A percentile compares a stretch with the other conserved stretches of the same genome.
These are phyloP conservation scores for Phytopythium cucurbitacearum DNA, from an alignment of 352 stramenopile species.

Conservation along the genomic window DNA sequence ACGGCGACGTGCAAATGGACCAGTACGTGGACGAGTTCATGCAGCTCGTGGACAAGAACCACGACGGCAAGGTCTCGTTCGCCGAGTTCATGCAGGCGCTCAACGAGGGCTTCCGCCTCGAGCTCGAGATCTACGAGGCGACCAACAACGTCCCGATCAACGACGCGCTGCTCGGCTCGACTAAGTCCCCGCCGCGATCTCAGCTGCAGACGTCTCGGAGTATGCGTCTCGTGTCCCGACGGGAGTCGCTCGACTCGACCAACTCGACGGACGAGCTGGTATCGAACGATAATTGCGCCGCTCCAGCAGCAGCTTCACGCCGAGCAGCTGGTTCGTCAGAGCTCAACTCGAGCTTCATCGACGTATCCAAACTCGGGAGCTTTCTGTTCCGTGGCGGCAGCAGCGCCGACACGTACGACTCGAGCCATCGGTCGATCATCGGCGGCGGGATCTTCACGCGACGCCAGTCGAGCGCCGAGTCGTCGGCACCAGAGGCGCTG, in stretches of 20 bases:
- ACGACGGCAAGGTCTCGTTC: slow-evolving; percentile 63
- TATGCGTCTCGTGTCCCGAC: slow-evolving; percentile 10
- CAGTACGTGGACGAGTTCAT: slow-evolving; percentile 81
- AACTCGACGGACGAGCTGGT: slow-evolving; percentile 10
- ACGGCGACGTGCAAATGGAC: slow-evolving; percentile 35
- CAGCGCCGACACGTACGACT: background rate
- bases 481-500: slow-evolving; percentile 29
- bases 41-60: slow-evolving; percentile 58
- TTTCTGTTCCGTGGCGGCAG: slow-evolving; percentile 6
- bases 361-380: slow-evolving; percentile 14
- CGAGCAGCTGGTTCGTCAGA: slow-evolving; percentile 1
- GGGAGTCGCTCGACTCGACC: slow-evolving; percentile 14
- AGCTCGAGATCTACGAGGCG: slow-evolving; percentile 64
- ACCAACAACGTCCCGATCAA: no score
- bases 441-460: slow-evolving; percentile 10
- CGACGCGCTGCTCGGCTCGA: no score
- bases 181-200: background rate
- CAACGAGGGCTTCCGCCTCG: slow-evolving; percentile 62
- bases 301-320: slow-evolving; percentile 3
- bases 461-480: slow-evolving; percentile 24
- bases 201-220: slow-evolving; percentile 7
- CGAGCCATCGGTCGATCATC: background rate
- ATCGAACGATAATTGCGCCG: slow-evolving; percentile 8
- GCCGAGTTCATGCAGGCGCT: slow-evolving; percentile 74
- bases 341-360: slow-evolving; percentile 25